Evolutionary conservation across 176 grass and related monocot species (phyloP).

Genomic region (Triticum dicoccoides): DNA sequence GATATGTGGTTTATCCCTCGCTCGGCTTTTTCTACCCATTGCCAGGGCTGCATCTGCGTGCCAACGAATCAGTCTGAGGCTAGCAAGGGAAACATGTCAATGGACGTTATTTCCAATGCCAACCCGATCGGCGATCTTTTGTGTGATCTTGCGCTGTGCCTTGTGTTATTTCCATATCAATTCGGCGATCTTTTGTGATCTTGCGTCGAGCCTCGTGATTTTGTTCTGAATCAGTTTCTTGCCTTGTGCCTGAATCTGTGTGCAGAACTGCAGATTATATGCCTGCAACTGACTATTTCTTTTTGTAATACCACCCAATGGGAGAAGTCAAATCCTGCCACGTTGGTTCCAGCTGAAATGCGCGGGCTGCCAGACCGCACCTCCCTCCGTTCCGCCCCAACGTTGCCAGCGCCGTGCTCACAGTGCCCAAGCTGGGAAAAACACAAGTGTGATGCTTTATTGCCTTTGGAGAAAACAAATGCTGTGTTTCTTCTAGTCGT

Average conservation of each 20-base stretch:
- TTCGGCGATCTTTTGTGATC: not conserved
- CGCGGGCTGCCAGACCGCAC: not conserved
- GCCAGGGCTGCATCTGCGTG: no score
- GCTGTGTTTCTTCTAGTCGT: not conserved
- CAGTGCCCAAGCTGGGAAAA: not conserved
- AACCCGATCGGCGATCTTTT: no score
- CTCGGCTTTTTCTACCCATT: no score
- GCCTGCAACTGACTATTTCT: not conserved
- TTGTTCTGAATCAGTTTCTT: not conserved
- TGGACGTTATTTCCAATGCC: no score
- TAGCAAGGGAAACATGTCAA: not conserved
- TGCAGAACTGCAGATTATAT: not conserved
- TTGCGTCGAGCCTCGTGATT: not conserved
- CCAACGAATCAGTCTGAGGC: no score
- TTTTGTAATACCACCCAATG: not conserved
- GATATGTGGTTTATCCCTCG: not conserved
- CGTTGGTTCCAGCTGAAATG: not conserved
- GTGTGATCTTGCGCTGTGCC: no score
- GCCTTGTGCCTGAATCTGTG: not conserved
- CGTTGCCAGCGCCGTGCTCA: not conserved
- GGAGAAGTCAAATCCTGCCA: not conserved
- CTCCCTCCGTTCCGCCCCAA: not conserved
- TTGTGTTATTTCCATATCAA: no score
- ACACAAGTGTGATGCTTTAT: not conserved
- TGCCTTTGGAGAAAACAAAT: not conserved